phyloP scores from a whole-genome alignment of 2,329 filamentous ascomycete genomes.

The Sporothrix brunneoviolacea region DNA sequence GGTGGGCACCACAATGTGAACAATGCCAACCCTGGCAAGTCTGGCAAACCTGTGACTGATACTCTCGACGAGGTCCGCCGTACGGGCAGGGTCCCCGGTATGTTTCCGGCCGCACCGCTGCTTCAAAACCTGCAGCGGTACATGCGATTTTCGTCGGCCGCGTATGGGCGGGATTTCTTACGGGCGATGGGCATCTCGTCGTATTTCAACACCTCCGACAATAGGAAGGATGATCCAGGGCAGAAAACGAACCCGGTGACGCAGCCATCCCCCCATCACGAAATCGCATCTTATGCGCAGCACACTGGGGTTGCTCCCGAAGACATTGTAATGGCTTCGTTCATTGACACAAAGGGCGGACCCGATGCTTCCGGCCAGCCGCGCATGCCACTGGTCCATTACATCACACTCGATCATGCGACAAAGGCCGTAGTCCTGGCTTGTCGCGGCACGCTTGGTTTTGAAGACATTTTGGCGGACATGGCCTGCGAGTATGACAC shows the following conservation, averaged over 20 bases:
- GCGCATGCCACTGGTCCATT: conserved; percentile 65
- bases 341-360: conserved; percentile 62
- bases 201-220: conserved; percentile 37
- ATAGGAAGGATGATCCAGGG: conserved; percentile 22
- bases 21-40: conserved; percentile 19
- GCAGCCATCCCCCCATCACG: conserved; percentile 41
- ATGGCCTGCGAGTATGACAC: conserved; percentile 69
- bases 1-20: not conserved
- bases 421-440: conserved; percentile 67
- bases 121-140: conserved; percentile 57
- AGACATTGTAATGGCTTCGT: conserved; percentile 61
- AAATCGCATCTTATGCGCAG: conserved; percentile 57
- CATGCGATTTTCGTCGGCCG: conserved; percentile 60
- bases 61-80: conserved; percentile 42
- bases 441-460: conserved; percentile 64
- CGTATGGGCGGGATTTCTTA: conserved; percentile 58
- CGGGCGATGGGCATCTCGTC: conserved; percentile 56
- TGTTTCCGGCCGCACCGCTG: conserved; percentile 54
- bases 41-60: conserved; percentile 29
- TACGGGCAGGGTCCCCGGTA: conserved; percentile 49
- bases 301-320: conserved; percentile 53
- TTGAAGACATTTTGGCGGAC: conserved; percentile 67
- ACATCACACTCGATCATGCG: conserved; percentile 64
- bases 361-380: conserved; percentile 58
- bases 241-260: not conserved